Evolutionary conservation across 1,284 basidiomycete genomes (phyloP).

Genomic region (Gymnopus androsaceus): DNA sequence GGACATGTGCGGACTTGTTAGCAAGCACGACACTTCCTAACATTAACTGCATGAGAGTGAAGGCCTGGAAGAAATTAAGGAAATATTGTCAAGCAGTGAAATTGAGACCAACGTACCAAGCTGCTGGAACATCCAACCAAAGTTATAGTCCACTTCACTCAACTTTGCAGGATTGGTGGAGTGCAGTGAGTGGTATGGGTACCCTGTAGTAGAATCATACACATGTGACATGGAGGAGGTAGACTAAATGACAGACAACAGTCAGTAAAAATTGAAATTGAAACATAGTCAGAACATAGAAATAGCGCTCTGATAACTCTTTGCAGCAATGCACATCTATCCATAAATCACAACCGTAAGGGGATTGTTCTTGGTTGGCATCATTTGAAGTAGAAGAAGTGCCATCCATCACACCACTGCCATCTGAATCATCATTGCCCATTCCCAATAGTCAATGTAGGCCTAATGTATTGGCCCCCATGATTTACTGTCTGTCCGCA

Average conservation of each 20-base stretch:
- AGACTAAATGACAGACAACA: conserved; percentile 53
- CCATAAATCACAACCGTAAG: conserved; percentile 82
- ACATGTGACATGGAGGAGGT: conserved; percentile 67
- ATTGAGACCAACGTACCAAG: conserved; percentile 71
- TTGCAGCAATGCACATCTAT: conserved; percentile 80
- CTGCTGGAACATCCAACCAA: conserved; percentile 88
- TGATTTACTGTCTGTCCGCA: too few relatives aligned
- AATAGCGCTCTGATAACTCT: conserved; percentile 88
- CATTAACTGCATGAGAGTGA: conserved; percentile 76
- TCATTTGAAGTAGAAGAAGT: conserved; percentile 18
- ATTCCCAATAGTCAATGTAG: too few relatives aligned
- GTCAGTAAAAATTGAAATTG: conserved; percentile 1
- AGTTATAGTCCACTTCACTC: conserved; percentile 89
- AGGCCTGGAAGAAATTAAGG: conserved; percentile 64
- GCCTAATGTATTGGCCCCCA: too few relatives aligned
- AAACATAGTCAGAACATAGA: conserved; percentile 48
- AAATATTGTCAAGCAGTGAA: background rate
- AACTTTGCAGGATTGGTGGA: conserved; percentile 45
- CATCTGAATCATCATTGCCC: conserved; percentile 12
- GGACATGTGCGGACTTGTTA: too few relatives aligned
- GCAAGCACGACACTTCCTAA: too few relatives aligned
- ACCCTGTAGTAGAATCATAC: conserved; percentile 46
- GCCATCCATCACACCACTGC: background rate
- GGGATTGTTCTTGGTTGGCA: conserved; percentile 78
- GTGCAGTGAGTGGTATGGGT: conserved; percentile 73